Evolutionary conservation across 2,329 filamentous ascomycete species (phyloP).

Genomic region (Davidsoniella australis): DNA sequence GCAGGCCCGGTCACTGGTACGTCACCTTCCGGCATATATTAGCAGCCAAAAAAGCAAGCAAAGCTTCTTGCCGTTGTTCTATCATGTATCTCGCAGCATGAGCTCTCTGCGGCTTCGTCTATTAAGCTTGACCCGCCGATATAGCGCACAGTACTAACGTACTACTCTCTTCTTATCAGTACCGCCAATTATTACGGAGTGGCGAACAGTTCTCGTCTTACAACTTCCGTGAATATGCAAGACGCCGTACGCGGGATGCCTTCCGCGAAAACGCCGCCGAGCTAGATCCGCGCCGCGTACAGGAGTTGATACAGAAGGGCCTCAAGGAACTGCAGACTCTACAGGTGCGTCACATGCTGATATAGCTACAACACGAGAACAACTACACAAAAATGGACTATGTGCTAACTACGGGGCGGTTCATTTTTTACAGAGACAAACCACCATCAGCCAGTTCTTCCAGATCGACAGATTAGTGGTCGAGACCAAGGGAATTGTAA

Average conservation of each 20-base stretch:
- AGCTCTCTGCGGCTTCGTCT: neutral
- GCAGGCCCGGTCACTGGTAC: constrained; percentile 39
- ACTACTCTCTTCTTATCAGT: constrained; percentile 33
- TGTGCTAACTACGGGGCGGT: no score
- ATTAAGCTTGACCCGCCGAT: no score
- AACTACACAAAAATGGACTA: no score
- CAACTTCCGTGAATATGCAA: constrained; percentile 96
- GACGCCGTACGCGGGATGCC: constrained; percentile 73
- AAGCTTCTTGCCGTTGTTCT: no score
- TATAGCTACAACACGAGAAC: no score
- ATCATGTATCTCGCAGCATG: no score
- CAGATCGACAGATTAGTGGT: constrained; percentile 83
- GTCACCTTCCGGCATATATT: constrained; percentile 16
- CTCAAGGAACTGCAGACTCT: constrained; percentile 72
- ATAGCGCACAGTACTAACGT: neutral
- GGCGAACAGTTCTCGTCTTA: constrained; percentile 78
- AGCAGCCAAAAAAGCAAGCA: neutral
- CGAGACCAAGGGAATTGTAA: constrained; percentile 29
- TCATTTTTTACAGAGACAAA: constrained; percentile 57
- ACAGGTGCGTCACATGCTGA: constrained; percentile 45
- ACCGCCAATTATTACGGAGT: constrained; percentile 79
- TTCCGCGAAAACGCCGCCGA: constrained; percentile 67
- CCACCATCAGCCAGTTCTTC: constrained; percentile 85
- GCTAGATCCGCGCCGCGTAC: constrained; percentile 57
- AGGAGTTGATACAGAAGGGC: constrained; percentile 80